phyloP scores from a whole-genome alignment of 257 asterid genomes.

The Solanum clarkiae region DNA sequence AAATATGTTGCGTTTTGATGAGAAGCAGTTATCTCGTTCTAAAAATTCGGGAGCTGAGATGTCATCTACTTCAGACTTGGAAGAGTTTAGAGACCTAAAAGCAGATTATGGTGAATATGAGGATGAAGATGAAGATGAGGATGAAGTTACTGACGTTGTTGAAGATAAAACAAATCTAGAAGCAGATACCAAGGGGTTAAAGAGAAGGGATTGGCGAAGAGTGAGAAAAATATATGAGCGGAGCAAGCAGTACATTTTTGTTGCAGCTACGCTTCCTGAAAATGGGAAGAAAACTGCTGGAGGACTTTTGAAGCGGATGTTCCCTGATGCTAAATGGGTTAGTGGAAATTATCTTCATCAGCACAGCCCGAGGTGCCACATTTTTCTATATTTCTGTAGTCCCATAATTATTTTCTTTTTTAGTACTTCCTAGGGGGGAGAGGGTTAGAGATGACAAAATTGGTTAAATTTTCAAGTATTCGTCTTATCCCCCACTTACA shows the following conservation, averaged over 20 bases:
- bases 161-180: conserved; percentile 19
- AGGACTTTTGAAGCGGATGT: conserved; percentile 68
- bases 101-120: conserved; percentile 21
- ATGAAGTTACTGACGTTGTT: conserved; percentile 25
- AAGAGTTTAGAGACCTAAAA: conserved; percentile 15
- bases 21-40: conserved; percentile 62
- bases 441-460: background rate
- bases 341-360: conserved; percentile 86
- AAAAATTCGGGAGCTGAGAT: conserved; percentile 17
- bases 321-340: conserved; percentile 85
- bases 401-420: background rate
- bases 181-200: conserved; percentile 20
- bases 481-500: background rate
- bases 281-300: conserved; percentile 96
- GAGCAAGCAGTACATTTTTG: conserved; percentile 93
- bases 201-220: conserved; percentile 74
- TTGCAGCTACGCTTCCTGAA: conserved; percentile 94
- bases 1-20: conserved; percentile 86
- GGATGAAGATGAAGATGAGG: conserved; percentile 32
- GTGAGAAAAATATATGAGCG: conserved; percentile 62
- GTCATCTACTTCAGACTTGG: conserved; percentile 17
- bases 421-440: background rate
- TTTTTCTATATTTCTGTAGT: background rate
- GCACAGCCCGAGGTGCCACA: conserved; percentile 76
- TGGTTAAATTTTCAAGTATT: background rate